Conservation (phyloP, 2,329 filamentous ascomycete species). For the Ophiostoma ips region DNA sequence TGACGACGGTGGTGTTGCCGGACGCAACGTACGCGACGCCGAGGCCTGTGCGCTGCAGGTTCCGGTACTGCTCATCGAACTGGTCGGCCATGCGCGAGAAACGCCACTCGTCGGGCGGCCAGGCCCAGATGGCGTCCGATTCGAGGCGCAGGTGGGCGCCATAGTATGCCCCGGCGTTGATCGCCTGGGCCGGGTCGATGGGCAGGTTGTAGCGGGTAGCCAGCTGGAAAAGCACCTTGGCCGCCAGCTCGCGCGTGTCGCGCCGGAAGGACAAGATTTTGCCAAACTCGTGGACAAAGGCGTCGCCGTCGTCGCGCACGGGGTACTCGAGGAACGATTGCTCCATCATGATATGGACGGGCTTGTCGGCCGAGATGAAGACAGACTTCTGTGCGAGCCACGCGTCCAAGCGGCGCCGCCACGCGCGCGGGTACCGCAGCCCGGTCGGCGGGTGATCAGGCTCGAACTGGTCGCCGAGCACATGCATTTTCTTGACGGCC, state of each 20-base stretch:
- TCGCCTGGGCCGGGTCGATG: conserved; percentile 16
- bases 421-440: conserved; percentile 15
- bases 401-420: conserved; percentile 18
- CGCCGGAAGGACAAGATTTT: conserved; percentile 21
- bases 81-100: conserved; percentile 20
- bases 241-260: conserved; percentile 19
- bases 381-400: conserved; percentile 18
- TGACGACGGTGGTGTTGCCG: conserved; percentile 18
- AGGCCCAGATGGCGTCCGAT: conserved; percentile 19
- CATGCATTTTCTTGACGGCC: conserved; percentile 10
- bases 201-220: conserved; percentile 13
- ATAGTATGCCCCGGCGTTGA: conserved; percentile 18
- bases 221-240: conserved; percentile 17
- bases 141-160: conserved; percentile 22
- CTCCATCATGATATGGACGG: conserved; percentile 19
- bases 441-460: conserved; percentile 17
- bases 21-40: conserved; percentile 19
- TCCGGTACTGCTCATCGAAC: conserved; percentile 19
- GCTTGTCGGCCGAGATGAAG: conserved; percentile 6
- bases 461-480: conserved; percentile 21
- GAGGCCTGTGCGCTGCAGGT: conserved; percentile 16
- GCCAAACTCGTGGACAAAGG: conserved; percentile 21
- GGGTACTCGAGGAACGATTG: conserved; percentile 26
- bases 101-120: conserved; percentile 19
- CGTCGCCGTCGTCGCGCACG: conserved; percentile 21